Percentiles rank a stretch among this genome's conserved stretches.
These are phyloP conservation scores for Fulvia fulva DNA, from an alignment of 2,329 filamentous ascomycete species.

Conservation along the genomic window DNA sequence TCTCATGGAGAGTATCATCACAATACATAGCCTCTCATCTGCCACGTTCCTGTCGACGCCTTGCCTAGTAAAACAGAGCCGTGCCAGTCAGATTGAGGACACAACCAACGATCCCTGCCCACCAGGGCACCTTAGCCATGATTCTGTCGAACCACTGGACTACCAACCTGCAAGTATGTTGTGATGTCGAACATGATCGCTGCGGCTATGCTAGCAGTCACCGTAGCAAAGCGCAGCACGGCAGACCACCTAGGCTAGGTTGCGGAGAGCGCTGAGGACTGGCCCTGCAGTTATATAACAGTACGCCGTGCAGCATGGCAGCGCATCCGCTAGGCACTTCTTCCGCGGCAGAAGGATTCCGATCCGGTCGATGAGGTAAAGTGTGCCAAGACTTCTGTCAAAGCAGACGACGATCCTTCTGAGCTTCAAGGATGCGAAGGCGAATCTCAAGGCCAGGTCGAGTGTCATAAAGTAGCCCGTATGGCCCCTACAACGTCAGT, in stretches of 20 bases:
- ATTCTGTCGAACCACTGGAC: not conserved
- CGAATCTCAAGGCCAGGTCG: not conserved
- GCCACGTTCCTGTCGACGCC: not conserved
- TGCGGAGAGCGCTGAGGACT: not conserved
- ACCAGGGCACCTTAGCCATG: not conserved
- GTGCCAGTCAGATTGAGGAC: not conserved
- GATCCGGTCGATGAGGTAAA: too few species aligned
- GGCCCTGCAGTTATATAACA: not conserved
- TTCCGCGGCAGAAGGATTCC: not conserved
- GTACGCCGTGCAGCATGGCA: not conserved
- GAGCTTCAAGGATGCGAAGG: not conserved
- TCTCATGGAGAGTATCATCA: not conserved
- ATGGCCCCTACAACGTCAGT: slow-evolving; percentile 17
- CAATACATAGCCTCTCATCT: too few species aligned
- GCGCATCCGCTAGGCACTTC: not conserved
- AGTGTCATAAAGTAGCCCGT: not conserved
- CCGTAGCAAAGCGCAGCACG: not conserved
- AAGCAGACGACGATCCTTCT: not conserved
- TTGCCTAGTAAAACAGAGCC: not conserved
- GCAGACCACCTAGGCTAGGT: not conserved
- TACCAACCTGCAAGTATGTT: not conserved
- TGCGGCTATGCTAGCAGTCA: not conserved
- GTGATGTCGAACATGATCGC: not conserved
- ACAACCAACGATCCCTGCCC: not conserved
- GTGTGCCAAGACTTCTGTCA: not conserved